phyloP scores from a whole-genome alignment of 768 basidiomycete species.

The Termitomyces sp. region DNA sequence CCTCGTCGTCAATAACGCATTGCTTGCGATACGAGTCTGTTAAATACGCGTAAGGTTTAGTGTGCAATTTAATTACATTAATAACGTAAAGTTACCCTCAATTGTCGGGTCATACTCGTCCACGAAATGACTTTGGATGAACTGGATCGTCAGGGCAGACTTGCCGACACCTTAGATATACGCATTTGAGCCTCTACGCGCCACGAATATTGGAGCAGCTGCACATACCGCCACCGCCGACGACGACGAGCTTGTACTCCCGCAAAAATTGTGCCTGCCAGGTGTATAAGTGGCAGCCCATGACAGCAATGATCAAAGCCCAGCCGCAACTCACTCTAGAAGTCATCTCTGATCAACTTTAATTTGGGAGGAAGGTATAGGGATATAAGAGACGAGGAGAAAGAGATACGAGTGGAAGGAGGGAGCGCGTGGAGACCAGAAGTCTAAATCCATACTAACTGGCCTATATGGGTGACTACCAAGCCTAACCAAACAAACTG shows the following conservation, averaged over 20 bases:
- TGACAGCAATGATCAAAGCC: background rate
- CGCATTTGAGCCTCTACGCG: background rate
- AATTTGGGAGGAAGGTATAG: background rate
- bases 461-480: conserved; percentile 11
- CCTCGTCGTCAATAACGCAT: conserved; percentile 97
- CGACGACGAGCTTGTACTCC: conserved; percentile 98
- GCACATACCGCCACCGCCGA: conserved; percentile 88
- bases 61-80: background rate
- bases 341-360: conserved; percentile 27
- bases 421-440: conserved; percentile 11
- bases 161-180: conserved; percentile 49
- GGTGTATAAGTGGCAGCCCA: conserved; percentile 10
- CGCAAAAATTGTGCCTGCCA: conserved; percentile 82
- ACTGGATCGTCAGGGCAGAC: conserved; percentile 95
- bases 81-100: conserved; percentile 52
- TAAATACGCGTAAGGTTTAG: background rate
- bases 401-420: conserved; percentile 3
- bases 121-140: conserved; percentile 94
- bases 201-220: background rate
- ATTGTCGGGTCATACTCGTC: conserved; percentile 96
- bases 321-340: conserved; percentile 28
- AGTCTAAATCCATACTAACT: background rate
- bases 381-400: conserved; percentile 1
- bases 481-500: conserved; percentile 17
- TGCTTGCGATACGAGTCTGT: conserved; percentile 96